Base-by-base conservation (phyloP, 2,329 filamentous ascomycete species). In the Exserohilum rostratum region DNA sequence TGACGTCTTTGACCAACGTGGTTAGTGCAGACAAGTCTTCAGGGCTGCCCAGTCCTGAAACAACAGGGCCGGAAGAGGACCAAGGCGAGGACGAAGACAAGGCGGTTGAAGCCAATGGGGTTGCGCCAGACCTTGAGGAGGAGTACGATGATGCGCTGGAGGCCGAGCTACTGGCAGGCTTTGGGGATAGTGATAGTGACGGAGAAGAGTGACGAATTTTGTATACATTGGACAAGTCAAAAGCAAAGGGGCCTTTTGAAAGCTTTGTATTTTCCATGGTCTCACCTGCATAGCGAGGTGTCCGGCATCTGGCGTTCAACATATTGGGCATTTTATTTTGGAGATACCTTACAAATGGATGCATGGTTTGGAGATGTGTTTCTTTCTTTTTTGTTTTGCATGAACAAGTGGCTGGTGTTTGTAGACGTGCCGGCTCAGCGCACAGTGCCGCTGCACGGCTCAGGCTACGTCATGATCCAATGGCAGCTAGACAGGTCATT, bases 71-170 rank as follows among this genome's bases (percentile, higher is more conserved):
- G 6, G 73, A 77, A 53, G 76, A 77, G 53, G 75, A 71, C 4
- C 68, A 72, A 15, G 68, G 64, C 20, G 79, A 80, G 6, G 79
- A 79, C 22, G 76, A 76, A n/a, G 76, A 78, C 27, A 79, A 79
- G 46, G 65, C 71, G 12, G 64, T 64, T 9, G 74, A 68, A 46
- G 62, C 61, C 20, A 69, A 66, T 15, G 71, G 61, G 20, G 63
- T 62, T 60, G 62, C 57, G 53, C 55, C 69, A 2, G 76, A 75
- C 27, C 82, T 83, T 49, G 80, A 70, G 20, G 63, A 64, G 10
- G 70, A 87, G 63, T 73, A 88, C 45, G 87, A 87, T 71, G 83
- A 84, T n/a, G 72, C 56, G 9, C 59, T 70, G 11, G 71, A 74
- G 25, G 76, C 71, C 2, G 76, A 76, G 76, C 70, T 64, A 82